phyloP scores from a whole-genome alignment of 371 early-diverging fungal genomes.

The Blastocladiella emersonii region DNA sequence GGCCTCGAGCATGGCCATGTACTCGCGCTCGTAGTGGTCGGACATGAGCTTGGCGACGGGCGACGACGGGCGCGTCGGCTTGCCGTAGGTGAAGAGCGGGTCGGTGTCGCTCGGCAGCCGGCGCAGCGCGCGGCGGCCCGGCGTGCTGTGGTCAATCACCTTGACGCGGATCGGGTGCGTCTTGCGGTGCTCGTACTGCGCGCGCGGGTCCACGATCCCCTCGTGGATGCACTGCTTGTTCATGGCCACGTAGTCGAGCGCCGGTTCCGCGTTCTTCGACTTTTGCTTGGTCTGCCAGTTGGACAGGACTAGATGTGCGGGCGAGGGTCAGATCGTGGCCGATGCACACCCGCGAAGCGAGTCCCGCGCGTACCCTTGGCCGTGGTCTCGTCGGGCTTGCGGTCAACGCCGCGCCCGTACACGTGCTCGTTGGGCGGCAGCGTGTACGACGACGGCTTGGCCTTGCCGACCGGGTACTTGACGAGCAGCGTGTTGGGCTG shows the following conservation, averaged over 20 bases:
- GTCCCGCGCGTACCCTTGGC: constrained; percentile 18
- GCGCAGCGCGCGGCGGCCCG: background rate
- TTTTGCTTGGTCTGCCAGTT: constrained; percentile 25
- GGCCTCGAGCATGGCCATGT: constrained; percentile 17
- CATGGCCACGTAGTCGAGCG: constrained; percentile 39
- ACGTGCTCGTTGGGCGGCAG: constrained; percentile 25
- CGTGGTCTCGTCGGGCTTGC: constrained; percentile 24
- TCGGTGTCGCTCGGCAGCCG: constrained; percentile 27
- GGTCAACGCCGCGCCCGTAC: constrained; percentile 29
- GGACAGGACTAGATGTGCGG: constrained; percentile 18
- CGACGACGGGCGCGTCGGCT: constrained; percentile 32
- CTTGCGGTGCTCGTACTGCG: constrained; percentile 18
- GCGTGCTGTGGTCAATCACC: constrained; percentile 18
- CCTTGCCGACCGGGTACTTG: constrained; percentile 25
- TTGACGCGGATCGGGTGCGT: constrained; percentile 27
- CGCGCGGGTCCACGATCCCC: constrained; percentile 22
- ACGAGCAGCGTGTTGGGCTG: background rate
- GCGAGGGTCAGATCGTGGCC: background rate
- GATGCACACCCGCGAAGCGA: background rate
- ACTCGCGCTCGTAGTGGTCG: constrained; percentile 31
- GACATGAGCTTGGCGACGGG: constrained; percentile 36
- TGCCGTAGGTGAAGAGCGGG: constrained; percentile 29
- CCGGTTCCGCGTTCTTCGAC: constrained; percentile 21
- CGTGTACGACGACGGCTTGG: constrained; percentile 24
- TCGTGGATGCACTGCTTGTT: constrained; percentile 29